Evolutionary conservation across 2,329 filamentous ascomycete species (phyloP).

Genomic region (Stromatinia cepivora): DNA sequence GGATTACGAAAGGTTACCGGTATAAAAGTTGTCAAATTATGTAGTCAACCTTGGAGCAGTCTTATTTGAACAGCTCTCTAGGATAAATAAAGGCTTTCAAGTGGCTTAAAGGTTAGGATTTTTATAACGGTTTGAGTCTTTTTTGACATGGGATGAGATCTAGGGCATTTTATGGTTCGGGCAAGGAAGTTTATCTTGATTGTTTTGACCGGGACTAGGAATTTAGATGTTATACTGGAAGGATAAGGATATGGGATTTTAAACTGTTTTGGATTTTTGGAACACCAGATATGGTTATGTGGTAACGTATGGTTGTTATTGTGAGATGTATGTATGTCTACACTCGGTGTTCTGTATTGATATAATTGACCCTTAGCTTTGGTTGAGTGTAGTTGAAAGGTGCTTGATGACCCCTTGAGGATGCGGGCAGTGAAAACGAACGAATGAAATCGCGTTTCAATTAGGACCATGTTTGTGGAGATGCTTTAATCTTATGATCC

Average conservation of each 20-base stretch:
- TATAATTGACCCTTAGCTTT: background rate
- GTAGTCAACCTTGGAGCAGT: background rate
- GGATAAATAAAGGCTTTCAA: slow-evolving; percentile 1
- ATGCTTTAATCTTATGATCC: slow-evolving; percentile 16
- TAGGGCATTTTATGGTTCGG: background rate
- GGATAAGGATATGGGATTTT: background rate
- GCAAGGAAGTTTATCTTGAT: background rate
- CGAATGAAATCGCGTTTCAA: slow-evolving; percentile 10
- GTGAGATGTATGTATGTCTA: background rate
- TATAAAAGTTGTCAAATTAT: background rate
- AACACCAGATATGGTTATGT: background rate
- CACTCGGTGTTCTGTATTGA: background rate
- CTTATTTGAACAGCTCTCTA: background rate
- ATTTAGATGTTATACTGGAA: background rate
- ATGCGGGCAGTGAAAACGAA: slow-evolving; percentile 11
- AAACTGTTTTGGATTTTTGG: slow-evolving; percentile 1
- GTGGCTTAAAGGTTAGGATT: background rate
- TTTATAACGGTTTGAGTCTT: background rate
- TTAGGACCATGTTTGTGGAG: slow-evolving; percentile 5
- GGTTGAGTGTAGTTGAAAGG: background rate
- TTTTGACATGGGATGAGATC: slow-evolving; percentile 15
- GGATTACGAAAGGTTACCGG: background rate
- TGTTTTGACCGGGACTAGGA: background rate
- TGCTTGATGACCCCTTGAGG: background rate
- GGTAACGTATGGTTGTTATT: background rate